Evolutionary conservation across 208 protist genomes (phyloP), one percentile per base, ranked within the genome.

Genomic region (Acanthamoeba sp.): DNA sequence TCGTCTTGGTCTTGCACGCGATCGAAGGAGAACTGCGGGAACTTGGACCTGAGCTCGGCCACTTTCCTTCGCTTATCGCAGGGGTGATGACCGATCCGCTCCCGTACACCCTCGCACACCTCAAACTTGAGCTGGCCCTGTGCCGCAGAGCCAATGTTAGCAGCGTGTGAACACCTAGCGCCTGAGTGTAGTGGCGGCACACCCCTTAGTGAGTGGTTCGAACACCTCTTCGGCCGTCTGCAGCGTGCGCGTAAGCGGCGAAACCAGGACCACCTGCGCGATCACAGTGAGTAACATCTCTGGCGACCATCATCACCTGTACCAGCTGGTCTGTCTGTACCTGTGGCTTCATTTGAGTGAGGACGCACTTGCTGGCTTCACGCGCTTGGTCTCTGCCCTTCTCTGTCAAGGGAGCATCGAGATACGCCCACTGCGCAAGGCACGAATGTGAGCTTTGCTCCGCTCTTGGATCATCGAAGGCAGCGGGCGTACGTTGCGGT

Each of bases 211-310:
- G 0, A 34, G 38, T 24, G 32, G 14, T n/a, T 29, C 0, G 73
- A 84, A 84, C 4, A 52, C n/a, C 38, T 84, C 73, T n/a, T 84
- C 73, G 29, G 73, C 73, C 3, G 73, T 84, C 10, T 84, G 73
- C 22, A 84, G 73, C 22, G 73, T 52, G 9, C 73, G 73, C 40
- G 73, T 84, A 22, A 84, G 73, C 40, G 73, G 73, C 14, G 73
- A 84, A 5, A 84, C 73, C 40, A 84, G 73, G 22, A 84, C 73
- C 42, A 52, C 73, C 73, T n/a, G n/a, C n/a, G n/a, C n/a, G n/a
- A n/a, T n/a, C n/a, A n/a, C n/a, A n/a, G n/a, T n/a, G n/a, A n/a
- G n/a, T n/a, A n/a, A n/a, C n/a, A n/a, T n/a, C n/a, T n/a, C n/a
- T n/a, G n/a, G n/a, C n/a, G n/a, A n/a, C n/a, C n/a, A n/a, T n/a